Conservation (phyloP, 495 filamentous ascomycete species). For the Cetradonia linearis region DNA sequence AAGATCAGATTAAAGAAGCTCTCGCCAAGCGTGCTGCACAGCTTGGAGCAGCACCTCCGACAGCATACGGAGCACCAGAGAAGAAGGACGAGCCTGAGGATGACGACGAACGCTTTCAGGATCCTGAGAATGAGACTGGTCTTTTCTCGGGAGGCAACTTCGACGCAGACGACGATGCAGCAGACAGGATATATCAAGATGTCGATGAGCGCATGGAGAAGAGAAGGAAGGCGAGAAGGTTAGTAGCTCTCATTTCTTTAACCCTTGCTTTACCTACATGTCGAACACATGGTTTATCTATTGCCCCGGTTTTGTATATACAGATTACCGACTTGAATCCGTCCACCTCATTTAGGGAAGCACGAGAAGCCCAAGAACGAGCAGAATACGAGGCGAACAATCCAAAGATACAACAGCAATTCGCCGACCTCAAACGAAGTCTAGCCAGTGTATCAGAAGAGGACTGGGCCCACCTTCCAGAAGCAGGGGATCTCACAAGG, state of each 20-base stretch:
- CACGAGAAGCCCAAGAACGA: slow-evolving; percentile 78
- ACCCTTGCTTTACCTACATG: slow-evolving; percentile 21
- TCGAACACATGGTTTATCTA: slow-evolving; percentile 61
- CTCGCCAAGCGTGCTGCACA: slow-evolving; percentile 82
- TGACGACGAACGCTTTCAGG: slow-evolving; percentile 80
- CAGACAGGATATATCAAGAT: slow-evolving; percentile 86
- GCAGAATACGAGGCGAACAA: slow-evolving; percentile 95
- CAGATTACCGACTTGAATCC: slow-evolving; percentile 75
- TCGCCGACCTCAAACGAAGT: slow-evolving; percentile 87
- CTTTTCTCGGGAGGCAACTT: slow-evolving; percentile 89
- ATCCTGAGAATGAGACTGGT: slow-evolving; percentile 94
- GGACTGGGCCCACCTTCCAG: slow-evolving; percentile 90
- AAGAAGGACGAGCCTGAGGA: slow-evolving; percentile 70
- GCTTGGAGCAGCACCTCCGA: slow-evolving; percentile 68
- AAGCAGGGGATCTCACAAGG: slow-evolving; percentile 92
- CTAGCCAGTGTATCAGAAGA: slow-evolving; percentile 84
- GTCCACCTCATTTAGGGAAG: slow-evolving; percentile 72
- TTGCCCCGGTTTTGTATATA: slow-evolving; percentile 48
- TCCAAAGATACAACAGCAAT: slow-evolving; percentile 97
- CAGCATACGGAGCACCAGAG: slow-evolving; percentile 64
- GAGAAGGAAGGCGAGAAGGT: slow-evolving; percentile 80
- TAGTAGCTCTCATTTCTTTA: slow-evolving; percentile 40
- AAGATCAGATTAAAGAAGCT: slow-evolving; percentile 96
- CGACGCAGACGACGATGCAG: slow-evolving; percentile 94
- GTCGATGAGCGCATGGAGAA: slow-evolving; percentile 96